Conservation (phyloP, 2,329 filamentous ascomycete genomes). For the Cytospora piceicola region DNA sequence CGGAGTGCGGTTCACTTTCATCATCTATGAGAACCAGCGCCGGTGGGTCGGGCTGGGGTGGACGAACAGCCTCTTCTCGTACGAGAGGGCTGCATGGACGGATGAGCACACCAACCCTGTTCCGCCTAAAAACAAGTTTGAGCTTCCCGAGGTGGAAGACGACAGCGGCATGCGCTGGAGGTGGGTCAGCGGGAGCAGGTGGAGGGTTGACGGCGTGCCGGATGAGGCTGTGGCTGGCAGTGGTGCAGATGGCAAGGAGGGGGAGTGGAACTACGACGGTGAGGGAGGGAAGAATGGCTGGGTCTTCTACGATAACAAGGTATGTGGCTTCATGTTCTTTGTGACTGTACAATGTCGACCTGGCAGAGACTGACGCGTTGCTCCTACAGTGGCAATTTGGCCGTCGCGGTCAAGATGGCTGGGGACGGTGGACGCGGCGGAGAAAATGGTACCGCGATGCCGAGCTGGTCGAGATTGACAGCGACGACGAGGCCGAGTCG, state of each 20-base stretch:
- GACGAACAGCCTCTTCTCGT: constrained; percentile 88
- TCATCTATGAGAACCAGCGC: constrained; percentile 93
- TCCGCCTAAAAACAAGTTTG: constrained; percentile 71
- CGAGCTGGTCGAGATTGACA: constrained; percentile 79
- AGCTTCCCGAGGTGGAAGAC: constrained; percentile 65
- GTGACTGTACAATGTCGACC: background rate
- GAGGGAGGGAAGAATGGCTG: constrained; percentile 75
- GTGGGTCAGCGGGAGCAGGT: constrained; percentile 85
- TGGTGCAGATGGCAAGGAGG: constrained; percentile 38
- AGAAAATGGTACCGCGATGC: constrained; percentile 97
- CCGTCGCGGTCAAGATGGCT: constrained; percentile 81
- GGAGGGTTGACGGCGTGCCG: constrained; percentile 79
- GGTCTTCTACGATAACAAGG: constrained; percentile 99
- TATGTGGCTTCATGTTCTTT: constrained; percentile 42
- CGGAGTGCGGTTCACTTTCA: constrained; percentile 94
- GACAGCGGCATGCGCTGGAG: constrained; percentile 62
- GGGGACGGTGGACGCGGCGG: constrained; percentile 90
- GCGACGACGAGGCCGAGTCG: constrained; percentile 39
- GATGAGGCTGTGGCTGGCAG: constrained; percentile 50
- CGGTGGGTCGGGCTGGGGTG: constrained; percentile 94
- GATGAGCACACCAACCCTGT: constrained; percentile 90
- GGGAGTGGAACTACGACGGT: constrained; percentile 57
- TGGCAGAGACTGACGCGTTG: background rate
- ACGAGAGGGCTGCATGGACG: constrained; percentile 90
- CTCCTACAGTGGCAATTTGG: constrained; percentile 79